These are phyloP conservation scores for Pythium phragmitis DNA, from an alignment of 352 stramenopile genomes.

Conservation along the genomic window DNA sequence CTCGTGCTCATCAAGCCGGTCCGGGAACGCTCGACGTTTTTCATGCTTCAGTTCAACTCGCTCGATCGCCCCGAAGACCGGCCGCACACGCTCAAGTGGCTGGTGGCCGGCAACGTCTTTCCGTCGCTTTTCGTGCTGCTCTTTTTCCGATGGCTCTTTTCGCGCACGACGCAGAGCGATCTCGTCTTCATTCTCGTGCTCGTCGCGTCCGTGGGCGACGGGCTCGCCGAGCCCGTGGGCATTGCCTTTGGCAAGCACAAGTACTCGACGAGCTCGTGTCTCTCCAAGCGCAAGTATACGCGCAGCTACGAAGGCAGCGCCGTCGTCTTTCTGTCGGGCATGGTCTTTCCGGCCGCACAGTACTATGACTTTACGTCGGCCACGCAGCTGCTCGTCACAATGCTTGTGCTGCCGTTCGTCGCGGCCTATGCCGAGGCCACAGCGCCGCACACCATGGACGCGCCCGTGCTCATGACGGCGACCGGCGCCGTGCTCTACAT, in stretches of 20 bases:
- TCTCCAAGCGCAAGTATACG: slow-evolving; percentile 63
- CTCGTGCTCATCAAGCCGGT: slow-evolving; percentile 85
- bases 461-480: slow-evolving; percentile 82
- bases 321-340: slow-evolving; percentile 67
- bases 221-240: slow-evolving; percentile 51
- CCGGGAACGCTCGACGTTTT: slow-evolving; percentile 75
- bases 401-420: slow-evolving; percentile 81
- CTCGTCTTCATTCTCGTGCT: slow-evolving; percentile 85
- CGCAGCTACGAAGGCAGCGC: slow-evolving; percentile 55
- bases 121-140: slow-evolving; percentile 81
- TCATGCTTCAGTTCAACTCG: slow-evolving; percentile 90
- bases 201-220: slow-evolving; percentile 59
- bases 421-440: slow-evolving; percentile 83
- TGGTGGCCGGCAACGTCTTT: slow-evolving; percentile 82
- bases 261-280: slow-evolving; percentile 52
- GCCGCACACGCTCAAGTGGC: slow-evolving; percentile 85
- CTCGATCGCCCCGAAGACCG: slow-evolving; percentile 82
- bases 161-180: slow-evolving; percentile 66
- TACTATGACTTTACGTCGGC: slow-evolving; percentile 75
- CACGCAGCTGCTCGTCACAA: slow-evolving; percentile 72
- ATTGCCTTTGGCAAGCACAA: slow-evolving; percentile 68
- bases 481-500: slow-evolving; percentile 77
- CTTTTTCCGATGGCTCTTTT: slow-evolving; percentile 87
- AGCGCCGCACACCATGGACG: slow-evolving; percentile 85
- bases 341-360: slow-evolving; percentile 83